Evolutionary conservation across 306 rosid genomes (phyloP).

Genomic region (Styphnolobium japonicum): DNA sequence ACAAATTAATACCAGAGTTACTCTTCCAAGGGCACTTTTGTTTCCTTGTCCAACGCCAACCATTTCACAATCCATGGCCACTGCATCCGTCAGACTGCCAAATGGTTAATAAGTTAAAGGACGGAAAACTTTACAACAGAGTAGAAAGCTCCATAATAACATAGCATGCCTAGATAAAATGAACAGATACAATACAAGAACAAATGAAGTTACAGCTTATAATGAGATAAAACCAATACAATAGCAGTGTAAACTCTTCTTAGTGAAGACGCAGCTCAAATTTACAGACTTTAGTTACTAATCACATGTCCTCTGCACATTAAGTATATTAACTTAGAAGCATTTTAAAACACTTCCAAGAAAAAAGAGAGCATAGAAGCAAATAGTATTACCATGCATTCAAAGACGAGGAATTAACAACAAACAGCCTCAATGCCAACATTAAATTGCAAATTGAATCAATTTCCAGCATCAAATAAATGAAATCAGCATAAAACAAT

Average conservation of each 20-base stretch:
- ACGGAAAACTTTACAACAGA: not conserved
- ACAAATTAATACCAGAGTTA: conserved; percentile 64
- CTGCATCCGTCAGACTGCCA: conserved; percentile 84
- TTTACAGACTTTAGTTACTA: not conserved
- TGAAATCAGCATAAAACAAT: not conserved
- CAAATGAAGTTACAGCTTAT: not conserved
- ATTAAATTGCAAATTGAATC: conserved; percentile 11
- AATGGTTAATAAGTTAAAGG: conserved; percentile 37
- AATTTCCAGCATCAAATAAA: not conserved
- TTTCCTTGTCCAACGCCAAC: conserved; percentile 91
- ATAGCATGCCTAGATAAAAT: not conserved
- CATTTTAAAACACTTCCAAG: no score
- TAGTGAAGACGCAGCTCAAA: not conserved
- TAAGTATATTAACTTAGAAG: no score
- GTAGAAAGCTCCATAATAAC: not conserved
- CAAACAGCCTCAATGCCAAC: not conserved
- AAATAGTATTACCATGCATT: not conserved
- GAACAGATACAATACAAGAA: not conserved
- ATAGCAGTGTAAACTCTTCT: not conserved
- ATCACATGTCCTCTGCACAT: not conserved
- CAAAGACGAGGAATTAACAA: not conserved
- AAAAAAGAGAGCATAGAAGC: not conserved
- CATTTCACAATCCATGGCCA: conserved; percentile 98
- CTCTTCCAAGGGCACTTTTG: conserved; percentile 93
- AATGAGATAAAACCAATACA: not conserved